phyloP scores from a whole-genome alignment of 116 monocot genomes.

The Cymodocea nodosa region DNA sequence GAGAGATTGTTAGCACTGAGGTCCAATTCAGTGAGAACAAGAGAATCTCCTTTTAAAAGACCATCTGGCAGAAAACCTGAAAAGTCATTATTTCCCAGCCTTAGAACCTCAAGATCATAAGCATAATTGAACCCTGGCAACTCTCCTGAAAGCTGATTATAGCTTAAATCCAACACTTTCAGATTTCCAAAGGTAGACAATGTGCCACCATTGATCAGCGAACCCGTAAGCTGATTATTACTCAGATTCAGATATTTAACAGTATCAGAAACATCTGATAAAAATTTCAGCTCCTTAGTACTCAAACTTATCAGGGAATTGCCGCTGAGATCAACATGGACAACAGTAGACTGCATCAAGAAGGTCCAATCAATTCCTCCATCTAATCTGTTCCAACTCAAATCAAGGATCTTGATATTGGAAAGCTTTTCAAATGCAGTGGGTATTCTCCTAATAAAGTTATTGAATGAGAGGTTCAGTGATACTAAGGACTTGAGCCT shows the following conservation, averaged over 20 bases:
- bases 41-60: slow-evolving; percentile 76
- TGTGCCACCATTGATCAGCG: slow-evolving; percentile 65
- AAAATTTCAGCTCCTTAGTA: slow-evolving; percentile 65
- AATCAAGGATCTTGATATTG: slow-evolving; percentile 41
- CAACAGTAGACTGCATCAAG: slow-evolving; percentile 43
- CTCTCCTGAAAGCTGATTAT: slow-evolving; percentile 74
- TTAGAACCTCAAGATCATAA: slow-evolving; percentile 87
- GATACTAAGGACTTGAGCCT: slow-evolving; percentile 33
- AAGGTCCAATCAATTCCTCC: slow-evolving; percentile 82
- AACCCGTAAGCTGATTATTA: slow-evolving; percentile 68
- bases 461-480: slow-evolving; percentile 60
- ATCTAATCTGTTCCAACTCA: slow-evolving; percentile 84
- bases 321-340: slow-evolving; percentile 78
- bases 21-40: slow-evolving; percentile 87
- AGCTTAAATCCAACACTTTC: slow-evolving; percentile 87
- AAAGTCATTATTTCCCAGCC: slow-evolving; percentile 68
- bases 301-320: slow-evolving; percentile 54
- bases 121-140: slow-evolving; percentile 93
- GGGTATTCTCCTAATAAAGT: slow-evolving; percentile 41
- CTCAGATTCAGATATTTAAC: slow-evolving; percentile 83
- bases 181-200: slow-evolving; percentile 85
- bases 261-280: slow-evolving; percentile 69
- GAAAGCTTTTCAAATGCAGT: slow-evolving; percentile 36
- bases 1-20: slow-evolving; percentile 89
- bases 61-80: slow-evolving; percentile 68